Conservation (phyloP, 768 basidiomycete species). For the Kockovaella imperatae region DNA sequence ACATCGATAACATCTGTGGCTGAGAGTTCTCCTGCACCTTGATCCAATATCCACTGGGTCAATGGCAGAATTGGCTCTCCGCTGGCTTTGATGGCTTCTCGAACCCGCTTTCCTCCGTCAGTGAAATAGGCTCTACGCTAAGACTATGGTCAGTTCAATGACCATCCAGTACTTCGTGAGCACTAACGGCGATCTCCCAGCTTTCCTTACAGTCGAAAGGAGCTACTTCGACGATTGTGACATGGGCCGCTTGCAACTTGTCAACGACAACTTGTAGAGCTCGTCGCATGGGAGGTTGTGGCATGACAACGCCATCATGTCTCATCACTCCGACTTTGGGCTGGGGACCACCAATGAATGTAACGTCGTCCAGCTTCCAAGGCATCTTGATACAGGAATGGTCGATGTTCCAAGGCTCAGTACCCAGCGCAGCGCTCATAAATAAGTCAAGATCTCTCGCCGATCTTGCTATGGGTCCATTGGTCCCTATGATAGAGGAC, state of each 20-base stretch:
- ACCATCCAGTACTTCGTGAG: background rate
- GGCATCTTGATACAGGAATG: constrained; percentile 10
- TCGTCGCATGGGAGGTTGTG: constrained; percentile 18
- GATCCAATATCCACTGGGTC: constrained; percentile 24
- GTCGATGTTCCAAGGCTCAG: constrained; percentile 16
- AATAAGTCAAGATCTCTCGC: constrained; percentile 19
- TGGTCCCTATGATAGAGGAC: constrained; percentile 12
- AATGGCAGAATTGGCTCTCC: constrained; percentile 27
- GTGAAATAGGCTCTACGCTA: constrained; percentile 17
- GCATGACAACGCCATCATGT: constrained; percentile 31
- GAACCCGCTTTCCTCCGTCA: constrained; percentile 14
- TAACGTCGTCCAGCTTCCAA: constrained; percentile 13
- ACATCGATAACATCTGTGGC: constrained; percentile 10
- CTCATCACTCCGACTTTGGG: constrained; percentile 23
- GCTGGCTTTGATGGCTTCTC: background rate
- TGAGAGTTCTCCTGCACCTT: constrained; percentile 2
- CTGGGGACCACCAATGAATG: constrained; percentile 1
- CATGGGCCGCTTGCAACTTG: constrained; percentile 3
- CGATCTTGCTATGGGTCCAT: constrained; percentile 19
- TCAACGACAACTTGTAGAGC: constrained; percentile 46
- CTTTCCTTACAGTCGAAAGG: constrained; percentile 1
- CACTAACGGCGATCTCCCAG: constrained; percentile 17
- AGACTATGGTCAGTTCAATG: background rate
- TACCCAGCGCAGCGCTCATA: constrained; percentile 6
- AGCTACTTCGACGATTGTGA: constrained; percentile 6